phyloP scores from a whole-genome alignment of 306 rosid species.

The Sicyos edulis region DNA sequence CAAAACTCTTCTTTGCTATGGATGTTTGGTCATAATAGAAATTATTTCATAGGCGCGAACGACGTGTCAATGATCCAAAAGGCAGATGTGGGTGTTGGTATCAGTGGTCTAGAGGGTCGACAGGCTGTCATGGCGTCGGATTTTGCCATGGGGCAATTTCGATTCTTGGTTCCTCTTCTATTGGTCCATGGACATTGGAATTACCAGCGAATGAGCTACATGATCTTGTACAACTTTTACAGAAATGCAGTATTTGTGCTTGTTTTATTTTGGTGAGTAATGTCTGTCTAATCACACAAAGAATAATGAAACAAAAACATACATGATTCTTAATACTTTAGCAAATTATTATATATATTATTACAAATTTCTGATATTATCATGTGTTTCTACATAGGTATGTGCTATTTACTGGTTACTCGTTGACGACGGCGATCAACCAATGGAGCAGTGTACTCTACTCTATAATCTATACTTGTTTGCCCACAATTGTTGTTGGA shows the following conservation, averaged over 20 bases:
- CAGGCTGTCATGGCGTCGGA: constrained; percentile 99
- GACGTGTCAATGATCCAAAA: constrained; percentile 99
- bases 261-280: constrained; percentile 81
- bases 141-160: constrained; percentile 97
- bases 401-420: constrained; percentile 62
- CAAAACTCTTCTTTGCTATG: constrained; percentile 6
- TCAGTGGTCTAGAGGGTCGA: constrained; percentile 97
- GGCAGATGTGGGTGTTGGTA: constrained; percentile 99
- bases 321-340: not conserved
- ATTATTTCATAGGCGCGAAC: constrained; percentile 61
- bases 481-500: constrained; percentile 84
- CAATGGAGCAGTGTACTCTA: constrained; percentile 87
- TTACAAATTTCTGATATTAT: not conserved
- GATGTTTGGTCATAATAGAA: constrained; percentile 4
- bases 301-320: not conserved
- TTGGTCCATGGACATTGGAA: constrained; percentile 97
- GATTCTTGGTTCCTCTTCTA: constrained; percentile 85
- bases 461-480: constrained; percentile 66
- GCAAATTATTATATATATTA: too few relatives aligned
- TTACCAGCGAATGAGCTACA: constrained; percentile 91
- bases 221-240: constrained; percentile 90
- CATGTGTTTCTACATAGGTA: constrained; percentile 42
- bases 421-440: constrained; percentile 74
- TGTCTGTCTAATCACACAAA: not conserved
- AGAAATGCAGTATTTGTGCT: constrained; percentile 84